Evolutionary conservation across 73 alveolate genomes (phyloP).

Genomic region (Paramecium sonneborni): DNA sequence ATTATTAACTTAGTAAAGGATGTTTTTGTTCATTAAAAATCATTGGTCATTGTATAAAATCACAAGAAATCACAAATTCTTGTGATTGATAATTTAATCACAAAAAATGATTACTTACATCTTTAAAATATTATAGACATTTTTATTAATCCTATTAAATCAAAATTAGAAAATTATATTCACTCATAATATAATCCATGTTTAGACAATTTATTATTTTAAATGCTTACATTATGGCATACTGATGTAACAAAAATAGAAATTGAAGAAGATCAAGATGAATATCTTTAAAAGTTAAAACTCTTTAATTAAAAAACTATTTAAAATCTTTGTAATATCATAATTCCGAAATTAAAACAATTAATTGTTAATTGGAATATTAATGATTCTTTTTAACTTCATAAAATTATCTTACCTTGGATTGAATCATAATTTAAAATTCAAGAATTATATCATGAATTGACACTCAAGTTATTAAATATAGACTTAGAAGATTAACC

Average conservation of each 20-base stretch:
- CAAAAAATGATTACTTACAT: neutral
- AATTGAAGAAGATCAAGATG: neutral
- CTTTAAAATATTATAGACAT: neutral
- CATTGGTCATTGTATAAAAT: neutral
- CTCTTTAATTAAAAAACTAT: too few species aligned
- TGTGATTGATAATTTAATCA: neutral
- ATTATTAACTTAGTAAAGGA: neutral
- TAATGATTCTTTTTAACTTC: neutral
- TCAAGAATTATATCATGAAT: neutral
- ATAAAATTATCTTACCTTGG: neutral
- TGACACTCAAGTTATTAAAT: neutral
- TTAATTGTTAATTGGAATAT: neutral
- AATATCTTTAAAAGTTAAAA: neutral
- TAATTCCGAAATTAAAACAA: neutral
- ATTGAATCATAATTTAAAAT: neutral
- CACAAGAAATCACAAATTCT: neutral
- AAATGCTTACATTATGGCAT: neutral
- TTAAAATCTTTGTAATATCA: too few species aligned
- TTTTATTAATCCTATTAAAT: neutral
- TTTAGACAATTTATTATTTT: neutral
- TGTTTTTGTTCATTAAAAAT: neutral
- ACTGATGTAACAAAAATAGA: neutral
- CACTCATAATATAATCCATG: neutral
- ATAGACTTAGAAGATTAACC: neutral
- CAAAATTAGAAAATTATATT: neutral